Evolutionary conservation across 148 eudicot species (phyloP).

Genomic region (Polygonum maritimum): DNA sequence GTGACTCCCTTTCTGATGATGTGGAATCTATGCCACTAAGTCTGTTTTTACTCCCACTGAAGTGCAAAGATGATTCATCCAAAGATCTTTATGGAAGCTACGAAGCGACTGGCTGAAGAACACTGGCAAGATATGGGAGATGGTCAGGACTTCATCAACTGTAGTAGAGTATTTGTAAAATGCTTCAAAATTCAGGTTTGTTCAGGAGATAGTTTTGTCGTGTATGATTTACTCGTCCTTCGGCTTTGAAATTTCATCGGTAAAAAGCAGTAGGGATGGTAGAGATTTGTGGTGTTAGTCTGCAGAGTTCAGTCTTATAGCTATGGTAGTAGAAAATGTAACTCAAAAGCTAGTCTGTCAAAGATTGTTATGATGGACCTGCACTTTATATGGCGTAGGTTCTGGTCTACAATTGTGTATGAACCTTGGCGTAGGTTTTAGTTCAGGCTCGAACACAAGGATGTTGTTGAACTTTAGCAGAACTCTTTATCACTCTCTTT

Average conservation of each 20-base stretch:
- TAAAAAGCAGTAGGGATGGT: not conserved
- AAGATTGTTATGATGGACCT: not conserved
- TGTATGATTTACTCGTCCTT: not conserved
- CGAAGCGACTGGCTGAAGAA: constrained; percentile 76
- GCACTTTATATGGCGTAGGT: not conserved
- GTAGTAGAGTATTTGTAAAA: constrained; percentile 57
- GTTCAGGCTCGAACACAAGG: not conserved
- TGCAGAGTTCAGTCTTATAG: not conserved
- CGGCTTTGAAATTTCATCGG: not conserved
- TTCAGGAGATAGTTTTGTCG: constrained; percentile 40
- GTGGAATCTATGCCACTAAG: constrained; percentile 25
- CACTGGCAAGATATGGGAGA: constrained; percentile 80
- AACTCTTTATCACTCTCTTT: not conserved
- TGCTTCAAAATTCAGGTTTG: constrained; percentile 57
- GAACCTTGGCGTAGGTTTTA: not conserved
- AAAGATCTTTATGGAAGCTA: constrained; percentile 47
- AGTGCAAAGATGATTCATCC: constrained; percentile 34
- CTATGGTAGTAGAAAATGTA: not conserved
- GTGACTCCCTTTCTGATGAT: constrained; percentile 10
- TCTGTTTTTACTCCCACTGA: constrained; percentile 49
- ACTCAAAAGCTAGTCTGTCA: not conserved
- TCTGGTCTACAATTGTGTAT: not conserved
- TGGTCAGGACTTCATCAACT: constrained; percentile 56
- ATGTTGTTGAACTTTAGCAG: not conserved
- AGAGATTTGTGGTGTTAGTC: not conserved